Evolutionary conservation across 164 flowering plant genomes (phyloP).

Genomic region (Piper betle): DNA sequence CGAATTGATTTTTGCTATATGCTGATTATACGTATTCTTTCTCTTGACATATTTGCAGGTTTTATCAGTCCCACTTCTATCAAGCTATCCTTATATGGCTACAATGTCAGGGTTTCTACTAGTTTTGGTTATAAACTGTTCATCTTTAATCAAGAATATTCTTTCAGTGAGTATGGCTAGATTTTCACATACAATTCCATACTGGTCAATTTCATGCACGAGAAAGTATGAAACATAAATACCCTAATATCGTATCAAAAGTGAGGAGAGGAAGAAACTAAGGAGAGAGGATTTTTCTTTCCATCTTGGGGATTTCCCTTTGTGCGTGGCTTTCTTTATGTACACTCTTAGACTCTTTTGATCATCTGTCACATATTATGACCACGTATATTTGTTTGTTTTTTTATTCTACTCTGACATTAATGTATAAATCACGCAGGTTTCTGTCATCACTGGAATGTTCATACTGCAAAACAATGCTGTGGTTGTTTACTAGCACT

Average conservation of each 20-base stretch:
- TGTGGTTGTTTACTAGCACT: constrained; percentile 29
- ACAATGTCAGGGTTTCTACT: constrained; percentile 40
- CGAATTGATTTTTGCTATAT: not conserved
- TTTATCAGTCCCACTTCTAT: constrained; percentile 35
- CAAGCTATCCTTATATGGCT: constrained; percentile 53
- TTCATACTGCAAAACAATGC: constrained; percentile 49
- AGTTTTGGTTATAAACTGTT: constrained; percentile 26
- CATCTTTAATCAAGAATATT: constrained; percentile 47
- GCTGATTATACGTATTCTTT: not conserved
- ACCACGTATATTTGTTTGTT: no score
- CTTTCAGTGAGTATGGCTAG: not conserved
- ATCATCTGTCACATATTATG: no score
- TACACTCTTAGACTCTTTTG: no score
- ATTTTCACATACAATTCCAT: not conserved
- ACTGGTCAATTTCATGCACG: not conserved
- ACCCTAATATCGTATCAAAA: no score
- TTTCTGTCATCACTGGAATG: constrained; percentile 38
- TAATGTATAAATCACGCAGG: constrained; percentile 20
- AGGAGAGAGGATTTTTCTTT: no score
- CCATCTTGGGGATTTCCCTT: no score
- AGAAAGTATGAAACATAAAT: no score
- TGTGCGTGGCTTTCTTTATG: no score
- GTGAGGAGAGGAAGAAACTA: no score
- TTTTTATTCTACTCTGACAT: not conserved
- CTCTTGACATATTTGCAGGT: constrained; percentile 18